These are phyloP conservation scores for Phyllosticta citribraziliensis DNA, from an alignment of 2,329 filamentous ascomycete species.

Conservation along the genomic window DNA sequence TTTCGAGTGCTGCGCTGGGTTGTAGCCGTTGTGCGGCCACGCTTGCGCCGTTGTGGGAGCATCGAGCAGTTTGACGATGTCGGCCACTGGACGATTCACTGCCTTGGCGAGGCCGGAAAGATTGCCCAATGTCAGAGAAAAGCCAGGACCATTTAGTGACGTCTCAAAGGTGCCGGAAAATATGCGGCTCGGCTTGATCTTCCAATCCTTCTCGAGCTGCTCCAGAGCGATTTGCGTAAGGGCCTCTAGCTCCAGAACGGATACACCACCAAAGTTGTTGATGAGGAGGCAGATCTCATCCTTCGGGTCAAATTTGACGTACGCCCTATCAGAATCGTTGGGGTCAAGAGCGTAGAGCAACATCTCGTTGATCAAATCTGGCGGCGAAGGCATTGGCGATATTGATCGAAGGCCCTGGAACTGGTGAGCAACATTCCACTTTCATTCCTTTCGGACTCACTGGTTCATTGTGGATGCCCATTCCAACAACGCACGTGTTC, in stretches of 20 bases:
- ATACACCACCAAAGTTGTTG: constrained; percentile 42
- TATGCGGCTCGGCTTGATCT: constrained; percentile 51
- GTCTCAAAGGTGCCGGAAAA: constrained; percentile 63
- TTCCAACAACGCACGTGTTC: constrained; percentile 31
- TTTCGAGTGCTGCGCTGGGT: constrained; percentile 18
- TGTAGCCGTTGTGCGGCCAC: constrained; percentile 42
- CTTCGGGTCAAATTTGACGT: constrained; percentile 36
- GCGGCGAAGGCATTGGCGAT: constrained; percentile 38
- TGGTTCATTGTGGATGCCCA: constrained; percentile 45
- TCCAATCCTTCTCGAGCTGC: constrained; percentile 40
- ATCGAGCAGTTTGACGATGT: constrained; percentile 41
- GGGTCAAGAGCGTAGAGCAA: constrained; percentile 40
- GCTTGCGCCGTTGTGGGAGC: constrained; percentile 41
- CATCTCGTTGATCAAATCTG: constrained; percentile 40
- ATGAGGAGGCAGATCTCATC: constrained; percentile 39
- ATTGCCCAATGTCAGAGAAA: constrained; percentile 49
- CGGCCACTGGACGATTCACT: constrained; percentile 27
- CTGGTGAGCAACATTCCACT: neutral
- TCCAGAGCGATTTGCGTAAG: constrained; percentile 34
- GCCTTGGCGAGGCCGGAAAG: constrained; percentile 36
- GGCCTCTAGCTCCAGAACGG: constrained; percentile 38
- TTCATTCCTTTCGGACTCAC: constrained; percentile 17
- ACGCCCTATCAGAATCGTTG: constrained; percentile 38
- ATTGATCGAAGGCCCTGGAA: constrained; percentile 34
- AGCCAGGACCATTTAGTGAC: constrained; percentile 60